Evolutionary conservation across 495 filamentous ascomycete species (phyloP), one percentile per base, ranked within the genome.

Genomic region (Xylaria curta): DNA sequence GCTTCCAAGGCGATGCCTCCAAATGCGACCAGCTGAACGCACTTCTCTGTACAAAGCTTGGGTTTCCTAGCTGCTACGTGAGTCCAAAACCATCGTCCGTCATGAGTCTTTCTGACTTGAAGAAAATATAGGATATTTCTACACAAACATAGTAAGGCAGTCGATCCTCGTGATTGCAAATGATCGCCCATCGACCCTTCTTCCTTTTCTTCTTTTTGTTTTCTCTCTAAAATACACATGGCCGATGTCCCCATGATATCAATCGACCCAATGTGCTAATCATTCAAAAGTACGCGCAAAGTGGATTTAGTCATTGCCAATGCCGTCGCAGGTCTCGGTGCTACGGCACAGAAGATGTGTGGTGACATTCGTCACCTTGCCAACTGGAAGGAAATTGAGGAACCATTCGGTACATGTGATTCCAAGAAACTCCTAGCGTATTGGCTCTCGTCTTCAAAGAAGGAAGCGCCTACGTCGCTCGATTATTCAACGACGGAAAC

Each of bases 271-370:
- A 42, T 42, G 9, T 42, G 15, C 60, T 68, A 63, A 65, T 10
- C 31, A 73, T 36, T 44, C 66, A 10, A 53, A 91, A 92, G 69
- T 78, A 90, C 93, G 4, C 87, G 95, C 46, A 95, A 97, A 81
- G 91, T 97, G 66, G 95, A 98, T 75, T 85, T 93, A 38, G 86
- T 91, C 59, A 87, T 98, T 47, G 86, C 90, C 68, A 94, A 95
- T 78, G 94, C 92, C 33, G 86, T 98, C 44, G 87, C 89, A 61
- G 92, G 90, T 3, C 91, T 99, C 73, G 95, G 95, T 44, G 89
- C 93, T 15, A 97, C 93, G 4, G 92, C 89, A 65, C 87, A 95
- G 83, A 85, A 88, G 42, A 93, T 95, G 61, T 80, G 79, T 67
- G 85, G 86, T 70, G 93, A 95, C 75, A 92, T 95, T 71, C 85